These are phyloP conservation scores for Blastocystis sp. DNA, from an alignment of 352 stramenopile species.

Conservation along the genomic window DNA sequence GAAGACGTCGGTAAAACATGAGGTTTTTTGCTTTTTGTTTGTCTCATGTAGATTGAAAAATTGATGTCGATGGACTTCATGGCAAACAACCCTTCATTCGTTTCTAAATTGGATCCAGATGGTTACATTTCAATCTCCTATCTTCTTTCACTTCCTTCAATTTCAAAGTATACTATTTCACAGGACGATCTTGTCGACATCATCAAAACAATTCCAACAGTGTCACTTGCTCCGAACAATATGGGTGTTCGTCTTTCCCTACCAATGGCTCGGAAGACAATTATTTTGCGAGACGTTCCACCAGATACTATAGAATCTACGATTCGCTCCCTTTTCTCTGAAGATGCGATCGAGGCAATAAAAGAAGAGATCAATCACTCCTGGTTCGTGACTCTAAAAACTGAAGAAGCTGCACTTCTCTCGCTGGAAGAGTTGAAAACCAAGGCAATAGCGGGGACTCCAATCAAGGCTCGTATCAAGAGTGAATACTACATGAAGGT, in stretches of 20 bases:
- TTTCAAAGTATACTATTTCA: background rate
- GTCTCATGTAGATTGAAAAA: conserved; percentile 25
- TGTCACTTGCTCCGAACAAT: background rate
- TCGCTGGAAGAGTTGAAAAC: background rate
- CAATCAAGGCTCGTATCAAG: conserved; percentile 45
- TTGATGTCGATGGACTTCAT: conserved; percentile 28
- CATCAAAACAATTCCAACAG: background rate
- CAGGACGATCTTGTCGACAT: background rate
- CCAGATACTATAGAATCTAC: background rate
- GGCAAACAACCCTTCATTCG: conserved; percentile 15
- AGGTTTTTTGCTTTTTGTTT: background rate
- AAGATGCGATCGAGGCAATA: conserved; percentile 27
- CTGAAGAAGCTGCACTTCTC: background rate
- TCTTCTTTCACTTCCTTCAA: background rate
- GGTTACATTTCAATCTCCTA: conserved; percentile 33
- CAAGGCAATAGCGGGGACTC: background rate
- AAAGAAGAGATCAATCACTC: conserved; percentile 31
- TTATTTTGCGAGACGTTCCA: conserved; percentile 50
- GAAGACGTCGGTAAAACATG: background rate
- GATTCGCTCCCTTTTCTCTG: conserved; percentile 40
- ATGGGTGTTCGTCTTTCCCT: conserved; percentile 39
- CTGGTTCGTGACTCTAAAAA: conserved; percentile 38
- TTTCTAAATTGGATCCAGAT: conserved; percentile 30
- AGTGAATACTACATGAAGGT: conserved; percentile 61
- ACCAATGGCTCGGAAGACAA: conserved; percentile 41